phyloP scores from a whole-genome alignment of 1,284 basidiomycete species.

The Malassezia japonica region DNA sequence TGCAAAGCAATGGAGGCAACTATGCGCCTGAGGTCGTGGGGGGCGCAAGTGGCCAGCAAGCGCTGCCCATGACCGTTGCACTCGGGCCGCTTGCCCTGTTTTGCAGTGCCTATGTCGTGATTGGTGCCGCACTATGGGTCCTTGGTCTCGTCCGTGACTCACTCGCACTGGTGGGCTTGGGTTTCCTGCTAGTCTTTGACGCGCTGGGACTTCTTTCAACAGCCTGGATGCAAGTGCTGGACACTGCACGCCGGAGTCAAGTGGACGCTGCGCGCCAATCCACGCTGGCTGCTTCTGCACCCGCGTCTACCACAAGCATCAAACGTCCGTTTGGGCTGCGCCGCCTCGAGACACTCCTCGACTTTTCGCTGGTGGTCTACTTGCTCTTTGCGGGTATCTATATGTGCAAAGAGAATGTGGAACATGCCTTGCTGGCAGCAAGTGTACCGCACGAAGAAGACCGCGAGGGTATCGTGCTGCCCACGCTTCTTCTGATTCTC shows the following conservation, averaged over 20 bases:
- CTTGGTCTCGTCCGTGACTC: slow-evolving; percentile 82
- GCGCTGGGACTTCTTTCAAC: slow-evolving; percentile 50
- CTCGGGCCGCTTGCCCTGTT: slow-evolving; percentile 48
- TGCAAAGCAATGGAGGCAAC: no score
- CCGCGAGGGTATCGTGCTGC: slow-evolving; percentile 20
- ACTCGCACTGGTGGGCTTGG: slow-evolving; percentile 74
- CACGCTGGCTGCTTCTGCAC: neutral
- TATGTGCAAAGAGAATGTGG: slow-evolving; percentile 79
- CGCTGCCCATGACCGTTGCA: neutral
- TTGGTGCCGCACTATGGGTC: slow-evolving; percentile 66
- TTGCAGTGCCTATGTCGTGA: slow-evolving; percentile 50
- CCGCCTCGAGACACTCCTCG: slow-evolving; percentile 64
- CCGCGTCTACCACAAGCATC: neutral
- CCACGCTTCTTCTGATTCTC: slow-evolving; percentile 23
- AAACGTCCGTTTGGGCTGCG: slow-evolving; percentile 54
- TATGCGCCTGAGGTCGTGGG: neutral
- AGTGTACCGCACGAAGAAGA: slow-evolving; percentile 17
- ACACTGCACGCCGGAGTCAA: neutral
- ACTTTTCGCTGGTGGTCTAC: slow-evolving; percentile 80
- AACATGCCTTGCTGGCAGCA: slow-evolving; percentile 43
- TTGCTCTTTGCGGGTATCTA: slow-evolving; percentile 82
- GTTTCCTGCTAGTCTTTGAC: slow-evolving; percentile 94
- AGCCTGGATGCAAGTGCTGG: neutral
- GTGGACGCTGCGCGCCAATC: neutral
- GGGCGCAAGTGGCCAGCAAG: neutral